Percentiles rank a stretch among this genome's conserved stretches.
Evolutionary conservation across 345 rosid genomes (phyloP).

Genomic region (Theobroma cacao): DNA sequence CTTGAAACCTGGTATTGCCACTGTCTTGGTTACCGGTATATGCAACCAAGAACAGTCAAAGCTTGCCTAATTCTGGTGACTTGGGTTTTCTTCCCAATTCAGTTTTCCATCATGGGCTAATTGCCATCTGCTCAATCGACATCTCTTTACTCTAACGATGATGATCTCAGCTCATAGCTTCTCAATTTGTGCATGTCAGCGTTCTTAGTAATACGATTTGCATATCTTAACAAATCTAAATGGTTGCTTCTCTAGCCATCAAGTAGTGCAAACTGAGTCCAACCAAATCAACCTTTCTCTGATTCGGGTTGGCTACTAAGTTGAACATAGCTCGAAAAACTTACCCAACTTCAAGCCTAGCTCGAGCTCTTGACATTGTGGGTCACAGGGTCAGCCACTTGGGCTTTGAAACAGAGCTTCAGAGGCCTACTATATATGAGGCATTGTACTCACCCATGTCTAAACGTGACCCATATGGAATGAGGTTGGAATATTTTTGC

Average conservation of each 20-base stretch:
- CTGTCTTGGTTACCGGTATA: background rate
- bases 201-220: background rate
- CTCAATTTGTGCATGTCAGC: background rate
- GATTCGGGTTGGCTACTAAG: background rate
- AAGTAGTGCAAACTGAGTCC: background rate
- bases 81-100: background rate
- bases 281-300: background rate
- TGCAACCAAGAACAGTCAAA: background rate
- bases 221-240: too few species aligned
- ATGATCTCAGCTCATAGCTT: background rate
- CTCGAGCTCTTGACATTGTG: too few species aligned
- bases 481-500: too few species aligned
- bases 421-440: too few species aligned
- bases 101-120: background rate
- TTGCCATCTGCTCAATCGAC: background rate
- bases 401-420: too few species aligned
- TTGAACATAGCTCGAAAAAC: too few species aligned
- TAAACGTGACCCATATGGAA: too few species aligned
- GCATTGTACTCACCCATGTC: too few species aligned
- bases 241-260: background rate
- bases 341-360: too few species aligned
- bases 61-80: background rate
- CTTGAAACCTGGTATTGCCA: background rate
- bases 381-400: too few species aligned
- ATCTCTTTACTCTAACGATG: conserved; percentile 6